These are phyloP conservation scores for Neonectria coccinea DNA, from an alignment of 2,329 filamentous ascomycete genomes.

Conservation along the genomic window DNA sequence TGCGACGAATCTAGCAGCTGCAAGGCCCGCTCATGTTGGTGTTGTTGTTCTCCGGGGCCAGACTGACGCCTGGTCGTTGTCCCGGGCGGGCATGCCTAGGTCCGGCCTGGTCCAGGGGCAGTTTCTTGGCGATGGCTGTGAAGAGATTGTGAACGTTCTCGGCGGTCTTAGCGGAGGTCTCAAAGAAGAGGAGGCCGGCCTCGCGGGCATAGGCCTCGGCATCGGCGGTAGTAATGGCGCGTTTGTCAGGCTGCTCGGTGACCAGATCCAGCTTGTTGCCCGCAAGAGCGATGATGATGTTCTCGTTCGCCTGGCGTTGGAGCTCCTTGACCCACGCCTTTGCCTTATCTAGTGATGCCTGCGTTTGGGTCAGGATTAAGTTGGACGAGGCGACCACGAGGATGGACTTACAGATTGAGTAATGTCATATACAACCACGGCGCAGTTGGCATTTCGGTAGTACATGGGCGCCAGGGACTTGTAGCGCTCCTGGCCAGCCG, in stretches of 20 bases:
- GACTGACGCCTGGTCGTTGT: slow-evolving; percentile 69
- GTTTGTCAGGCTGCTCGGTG: slow-evolving; percentile 93
- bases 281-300: slow-evolving; percentile 97
- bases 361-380: slow-evolving; percentile 32
- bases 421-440: slow-evolving; percentile 98
- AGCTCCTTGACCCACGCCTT: slow-evolving; percentile 99
- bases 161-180: slow-evolving; percentile 97
- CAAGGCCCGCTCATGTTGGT: slow-evolving; percentile 68
- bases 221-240: slow-evolving; percentile 87
- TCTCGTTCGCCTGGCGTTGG: slow-evolving; percentile 98
- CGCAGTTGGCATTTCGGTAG: slow-evolving; percentile 99
- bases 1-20: slow-evolving; percentile 60
- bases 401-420: slow-evolving; percentile 86
- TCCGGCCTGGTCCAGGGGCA: slow-evolving; percentile 96
- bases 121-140: slow-evolving; percentile 96
- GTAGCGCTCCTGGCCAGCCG: slow-evolving; percentile 97
- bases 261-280: slow-evolving; percentile 99
- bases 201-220: slow-evolving; percentile 96
- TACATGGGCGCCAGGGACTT: slow-evolving; percentile 99
- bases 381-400: not conserved
- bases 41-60: slow-evolving; percentile 67
- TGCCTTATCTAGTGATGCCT: slow-evolving; percentile 98
- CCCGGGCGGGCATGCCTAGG: slow-evolving; percentile 82
- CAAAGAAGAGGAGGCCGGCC: slow-evolving; percentile 95
- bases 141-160: slow-evolving; percentile 97